Base-by-base conservation (phyloP, 345 rosid genomes). In the Citrus medica region DNA sequence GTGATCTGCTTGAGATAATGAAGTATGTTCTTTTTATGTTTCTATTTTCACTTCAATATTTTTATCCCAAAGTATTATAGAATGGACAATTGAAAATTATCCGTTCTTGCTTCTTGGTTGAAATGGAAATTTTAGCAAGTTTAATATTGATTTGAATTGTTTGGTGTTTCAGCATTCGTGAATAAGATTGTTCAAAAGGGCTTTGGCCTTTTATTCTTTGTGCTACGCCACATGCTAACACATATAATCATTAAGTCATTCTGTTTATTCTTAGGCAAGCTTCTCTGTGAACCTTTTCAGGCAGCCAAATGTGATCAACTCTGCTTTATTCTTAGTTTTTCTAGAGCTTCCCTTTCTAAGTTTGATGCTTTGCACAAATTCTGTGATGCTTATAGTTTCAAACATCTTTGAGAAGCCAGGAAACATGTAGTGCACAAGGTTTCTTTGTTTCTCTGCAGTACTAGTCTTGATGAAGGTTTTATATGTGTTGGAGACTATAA, bases 1-100 rank as follows among this genome's bases (percentile, higher is more conserved):
- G 97, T 2, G 94, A 92, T 85, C 87, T 94, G 75, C 98, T 94
- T n/a, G 90, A 82, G 81, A 88, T 86, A 84, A 35, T 94, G 84
- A 93, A 89, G 98, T 92, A 90, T 32, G 58, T 53, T 53, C 22
- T 17, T 19, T 53, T 1, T 12, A 12, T 53, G 22, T 53, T 53
- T 53, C 58, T 53, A 53, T 53, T 53, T 53, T 53, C 58, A 53
- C 58, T 53, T 53, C 7, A 5, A 17, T 16, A 53, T 53, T 53
- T 17, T 17, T 53, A 53, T 53, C 38, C 25, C 19, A 6, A 27
- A 6, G 24, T 27, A 30, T 51, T 48, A 21, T 51, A 27, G 74
- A 30, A 53, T 48, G 38, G 14, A 40, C 19, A 19, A 71, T 33
- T 71, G 40, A 30, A 53, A 22, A 22, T 72, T 33, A 19, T 72